A percentile compares a stretch with the other conserved stretches of the same genome.
phyloP scores from a whole-genome alignment of 176 grass and related monocot genomes.

The Aegilops umbellulata region DNA sequence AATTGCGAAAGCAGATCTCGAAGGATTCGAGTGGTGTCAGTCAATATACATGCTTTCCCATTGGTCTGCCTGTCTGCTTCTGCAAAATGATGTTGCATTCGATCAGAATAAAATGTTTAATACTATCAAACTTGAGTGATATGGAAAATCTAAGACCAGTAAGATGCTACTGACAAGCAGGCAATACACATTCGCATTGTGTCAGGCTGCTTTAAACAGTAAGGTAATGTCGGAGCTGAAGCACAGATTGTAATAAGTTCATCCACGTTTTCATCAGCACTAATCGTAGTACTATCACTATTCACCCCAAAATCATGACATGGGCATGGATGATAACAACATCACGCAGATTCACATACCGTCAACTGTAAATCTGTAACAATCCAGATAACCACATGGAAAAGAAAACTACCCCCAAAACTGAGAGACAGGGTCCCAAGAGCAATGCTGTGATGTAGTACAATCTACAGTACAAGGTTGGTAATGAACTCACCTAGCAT shows the following conservation, averaged over 20 bases:
- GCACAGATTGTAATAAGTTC: neutral
- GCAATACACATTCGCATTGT: neutral
- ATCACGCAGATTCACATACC: neutral
- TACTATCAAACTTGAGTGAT: neutral
- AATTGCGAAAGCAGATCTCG: slow-evolving; percentile 63
- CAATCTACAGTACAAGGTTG: no score
- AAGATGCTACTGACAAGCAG: neutral
- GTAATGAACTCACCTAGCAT: slow-evolving; percentile 48
- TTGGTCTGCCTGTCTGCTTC: slow-evolving; percentile 78
- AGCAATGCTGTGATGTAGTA: neutral
- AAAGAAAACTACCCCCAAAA: neutral
- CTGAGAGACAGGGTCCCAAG: neutral
- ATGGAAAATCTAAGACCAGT: neutral
- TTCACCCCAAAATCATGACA: neutral
- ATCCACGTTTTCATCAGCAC: neutral
- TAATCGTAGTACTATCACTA: neutral
- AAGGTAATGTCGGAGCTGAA: neutral
- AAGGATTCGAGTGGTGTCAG: slow-evolving; percentile 68
- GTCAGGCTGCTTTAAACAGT: neutral
- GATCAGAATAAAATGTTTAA: slow-evolving; percentile 10
- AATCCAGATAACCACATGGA: neutral
- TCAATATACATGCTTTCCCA: slow-evolving; percentile 71
- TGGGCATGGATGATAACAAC: neutral
- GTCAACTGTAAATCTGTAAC: neutral
- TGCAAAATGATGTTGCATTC: slow-evolving; percentile 34